These are phyloP conservation scores for Phytophthora citrophthora DNA, from an alignment of 352 stramenopile species.

Conservation along the genomic window DNA sequence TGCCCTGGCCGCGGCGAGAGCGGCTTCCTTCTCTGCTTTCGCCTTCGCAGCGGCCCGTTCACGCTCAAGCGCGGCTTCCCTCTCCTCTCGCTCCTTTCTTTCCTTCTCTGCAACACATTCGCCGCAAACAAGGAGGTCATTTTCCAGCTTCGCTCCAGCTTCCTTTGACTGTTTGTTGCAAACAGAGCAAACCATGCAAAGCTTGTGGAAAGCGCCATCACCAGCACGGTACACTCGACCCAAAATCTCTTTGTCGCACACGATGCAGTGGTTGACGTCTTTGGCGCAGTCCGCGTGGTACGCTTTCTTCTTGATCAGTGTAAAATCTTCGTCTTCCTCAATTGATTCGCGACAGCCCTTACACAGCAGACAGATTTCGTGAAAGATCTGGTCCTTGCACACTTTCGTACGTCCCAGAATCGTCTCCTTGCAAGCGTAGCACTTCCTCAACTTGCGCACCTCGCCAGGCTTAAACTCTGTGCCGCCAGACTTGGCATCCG, in stretches of 20 bases:
- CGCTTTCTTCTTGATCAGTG: slow-evolving; percentile 84
- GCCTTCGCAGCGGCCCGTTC: slow-evolving; percentile 51
- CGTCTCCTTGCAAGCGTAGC: slow-evolving; percentile 82
- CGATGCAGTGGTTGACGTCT: slow-evolving; percentile 69
- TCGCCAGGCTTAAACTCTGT: slow-evolving; percentile 68
- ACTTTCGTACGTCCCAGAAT: slow-evolving; percentile 82
- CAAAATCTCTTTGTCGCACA: slow-evolving; percentile 87
- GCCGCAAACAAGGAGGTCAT: slow-evolving; percentile 64
- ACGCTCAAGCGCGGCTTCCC: slow-evolving; percentile 48
- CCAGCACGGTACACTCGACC: slow-evolving; percentile 74
- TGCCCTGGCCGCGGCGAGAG: slow-evolving; percentile 50
- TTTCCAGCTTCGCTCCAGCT: slow-evolving; percentile 56
- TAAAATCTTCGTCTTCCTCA: slow-evolving; percentile 80
- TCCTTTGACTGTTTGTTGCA: slow-evolving; percentile 77
- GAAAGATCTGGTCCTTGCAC: slow-evolving; percentile 82
- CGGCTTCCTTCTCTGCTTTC: slow-evolving; percentile 60
- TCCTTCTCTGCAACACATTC: slow-evolving; percentile 58
- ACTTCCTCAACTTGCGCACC: slow-evolving; percentile 79
- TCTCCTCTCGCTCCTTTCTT: slow-evolving; percentile 57
- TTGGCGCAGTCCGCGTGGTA: slow-evolving; percentile 80
- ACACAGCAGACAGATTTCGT: slow-evolving; percentile 86
- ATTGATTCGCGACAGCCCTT: slow-evolving; percentile 77
- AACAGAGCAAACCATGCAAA: slow-evolving; percentile 80
- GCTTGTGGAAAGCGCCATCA: slow-evolving; percentile 71
- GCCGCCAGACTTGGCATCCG: slow-evolving; percentile 64